Base-by-base conservation (phyloP, 768 basidiomycete species). In the Hericium alpestre region DNA sequence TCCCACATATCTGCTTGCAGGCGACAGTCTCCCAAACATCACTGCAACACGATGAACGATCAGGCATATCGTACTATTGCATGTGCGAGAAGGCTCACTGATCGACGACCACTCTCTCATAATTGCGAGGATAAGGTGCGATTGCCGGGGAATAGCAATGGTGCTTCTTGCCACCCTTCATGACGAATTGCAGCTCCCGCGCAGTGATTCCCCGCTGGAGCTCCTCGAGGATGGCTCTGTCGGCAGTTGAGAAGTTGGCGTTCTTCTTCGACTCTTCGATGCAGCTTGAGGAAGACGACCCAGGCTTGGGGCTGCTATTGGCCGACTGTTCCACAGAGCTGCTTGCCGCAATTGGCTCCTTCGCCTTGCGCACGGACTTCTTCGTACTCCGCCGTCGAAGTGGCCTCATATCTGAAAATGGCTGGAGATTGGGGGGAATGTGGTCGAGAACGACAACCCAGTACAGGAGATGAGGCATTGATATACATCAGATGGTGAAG, bases 111-210 rank as follows among this genome's bases (percentile, higher is more conserved):
- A 79, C 75, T 16, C 77, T 70, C 56, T 82, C 84, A 64, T 85
- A 87, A 63, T 76, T 80, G 60, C 83, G 73, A 8, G 87, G 86
- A 65, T 87, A 89, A 12, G 87, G 86, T 4, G 82, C 85, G 50
- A 79, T 76, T 15, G 73, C 65, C 39, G 66, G 65, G 5, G 66
- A 59, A 62, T 73, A 81, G 13, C 79, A 73, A 67, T 88, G 86
- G 58, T 87, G 79, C 59, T 76, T 78, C 65, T 78, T 78, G 40
- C 67, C 69, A 56, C 63, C 64, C 63, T 80, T 83, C 54, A 78
- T 59, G 38, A 73, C 68, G 62, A 85, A 87, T 59, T 83, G 81
- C 16, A 76, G 73, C 32, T 78, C 79, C 50, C 78, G 77, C 25
- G 78, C 82, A 18, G 69, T 69, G 43, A 80, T 74, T 56, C 73